These are phyloP conservation scores for Filobasidium wieringae DNA, from an alignment of 768 basidiomycete genomes.

Conservation along the genomic window DNA sequence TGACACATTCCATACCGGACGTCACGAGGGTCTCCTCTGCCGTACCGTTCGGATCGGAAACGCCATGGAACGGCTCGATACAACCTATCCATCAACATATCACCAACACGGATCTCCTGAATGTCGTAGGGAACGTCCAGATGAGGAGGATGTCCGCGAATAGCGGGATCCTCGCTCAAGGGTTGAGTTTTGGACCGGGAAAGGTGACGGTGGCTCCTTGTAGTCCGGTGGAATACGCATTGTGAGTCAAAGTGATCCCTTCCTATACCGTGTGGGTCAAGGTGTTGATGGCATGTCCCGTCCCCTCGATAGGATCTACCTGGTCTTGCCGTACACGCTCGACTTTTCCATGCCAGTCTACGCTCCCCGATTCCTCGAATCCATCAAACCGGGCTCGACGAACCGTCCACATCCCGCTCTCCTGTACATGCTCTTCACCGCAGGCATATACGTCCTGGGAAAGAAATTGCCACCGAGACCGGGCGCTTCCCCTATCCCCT, in stretches of 20 bases:
- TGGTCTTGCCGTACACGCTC: conserved; percentile 25
- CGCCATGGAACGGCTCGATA: too few relatives aligned
- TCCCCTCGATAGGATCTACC: conserved; percentile 10
- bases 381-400: conserved; percentile 16
- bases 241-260: neutral
- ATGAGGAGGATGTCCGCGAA: too few relatives aligned
- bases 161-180: neutral
- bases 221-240: conserved; percentile 10
- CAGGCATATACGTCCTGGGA: conserved; percentile 16
- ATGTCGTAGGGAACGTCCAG: too few relatives aligned
- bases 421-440: conserved; percentile 31
- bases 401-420: conserved; percentile 32
- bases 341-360: conserved; percentile 28
- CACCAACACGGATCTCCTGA: too few relatives aligned
- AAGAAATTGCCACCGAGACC: neutral
- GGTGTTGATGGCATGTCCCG: neutral
- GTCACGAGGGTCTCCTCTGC: too few relatives aligned
- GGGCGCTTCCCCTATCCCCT: neutral
- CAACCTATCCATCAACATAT: too few relatives aligned
- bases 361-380: conserved; percentile 27
- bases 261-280: neutral
- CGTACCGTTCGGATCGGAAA: too few relatives aligned
- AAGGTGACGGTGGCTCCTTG: neutral
- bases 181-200: neutral
- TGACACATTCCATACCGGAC: too few relatives aligned